Conservation (phyloP, 2,329 filamentous ascomycete species). For the Fusarium keratoplasticum region DNA sequence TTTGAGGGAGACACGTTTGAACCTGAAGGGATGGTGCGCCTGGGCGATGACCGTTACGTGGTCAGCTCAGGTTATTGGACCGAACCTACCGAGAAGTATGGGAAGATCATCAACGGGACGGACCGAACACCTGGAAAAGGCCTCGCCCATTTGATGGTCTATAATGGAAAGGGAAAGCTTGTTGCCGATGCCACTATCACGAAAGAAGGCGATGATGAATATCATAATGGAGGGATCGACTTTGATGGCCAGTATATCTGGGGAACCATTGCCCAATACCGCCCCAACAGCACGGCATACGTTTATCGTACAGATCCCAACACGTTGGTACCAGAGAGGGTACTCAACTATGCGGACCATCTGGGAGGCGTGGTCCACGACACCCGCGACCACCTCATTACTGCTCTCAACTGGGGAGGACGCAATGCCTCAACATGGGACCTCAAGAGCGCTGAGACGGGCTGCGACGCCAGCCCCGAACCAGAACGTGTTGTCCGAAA, state of each 20-base stretch:
- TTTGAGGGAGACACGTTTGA: conserved; percentile 61
- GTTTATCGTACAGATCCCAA: conserved; percentile 54
- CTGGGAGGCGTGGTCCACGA: conserved; percentile 61
- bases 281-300: conserved; percentile 59
- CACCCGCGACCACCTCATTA: conserved; percentile 47
- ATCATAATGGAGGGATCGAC: conserved; percentile 62
- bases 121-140: conserved; percentile 59
- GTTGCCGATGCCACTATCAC: conserved; percentile 60
- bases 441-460: conserved; percentile 32
- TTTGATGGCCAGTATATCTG: conserved; percentile 61
- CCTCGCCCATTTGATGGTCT: conserved; percentile 59
- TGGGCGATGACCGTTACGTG: conserved; percentile 57
- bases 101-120: conserved; percentile 62
- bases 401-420: conserved; percentile 60
- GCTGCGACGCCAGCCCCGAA: conserved; percentile 28
- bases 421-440: conserved; percentile 54
- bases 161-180: conserved; percentile 53
- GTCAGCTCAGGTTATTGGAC: conserved; percentile 59
- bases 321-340: conserved; percentile 48
- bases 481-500: conserved; percentile 46
- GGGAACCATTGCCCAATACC: conserved; percentile 59
- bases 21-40: conserved; percentile 60
- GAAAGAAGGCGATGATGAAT: conserved; percentile 51
- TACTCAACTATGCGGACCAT: conserved; percentile 56
- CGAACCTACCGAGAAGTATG: conserved; percentile 52